Base-by-base conservation (phyloP, 331 rosid species). In the Quercus phellos region DNA sequence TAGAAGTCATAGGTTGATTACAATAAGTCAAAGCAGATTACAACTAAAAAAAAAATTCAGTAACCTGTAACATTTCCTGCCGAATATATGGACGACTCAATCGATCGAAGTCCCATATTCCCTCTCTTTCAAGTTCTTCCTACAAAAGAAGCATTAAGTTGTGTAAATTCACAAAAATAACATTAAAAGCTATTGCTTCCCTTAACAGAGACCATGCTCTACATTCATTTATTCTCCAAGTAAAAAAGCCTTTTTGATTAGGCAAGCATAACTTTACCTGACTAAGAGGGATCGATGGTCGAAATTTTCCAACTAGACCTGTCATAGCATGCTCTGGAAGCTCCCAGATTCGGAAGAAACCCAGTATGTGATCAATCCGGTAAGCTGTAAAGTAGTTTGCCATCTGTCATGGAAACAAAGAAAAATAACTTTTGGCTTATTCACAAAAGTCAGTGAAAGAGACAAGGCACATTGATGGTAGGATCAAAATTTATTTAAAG, bases 291-390 rank as follows among this genome's bases (percentile, higher is more conserved):
- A 94, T 94, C 74, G 99, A 94, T 83, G 99, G 99, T 79, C 98
- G 90, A 77, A 94, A 94, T 75, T 94, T 94, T 74, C 99, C 99
- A 67, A 89, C 91, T 55, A 92, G 87, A 74, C 97, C 99, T 10
- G 99, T 94, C 80, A 76, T 59, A 55, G 99, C 90, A 86, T 94
- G 97, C 58, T 92, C 98, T 4, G 99, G 97, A 76, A 92, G 97
- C 88, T 94, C 99, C 99, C 99, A 94, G 55, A 94, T 94, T 59
- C 98, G 88, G 77, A 94, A 94, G 90, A 94, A 92, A 61, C 99
- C 99, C 86, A 94, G 84, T 83, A 94, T 86, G 84, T 94, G 99
- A 84, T 94, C 99, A 72, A 94, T 94, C 82, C 99, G 88, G 74
- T 89, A 94, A 61, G 99, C 99, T 27, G 98, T 94, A 81, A 94